Percentiles rank a stretch among this genome's conserved stretches.
phyloP scores from a whole-genome alignment of 768 basidiomycete species.

The Leccinum subtestaceum region DNA sequence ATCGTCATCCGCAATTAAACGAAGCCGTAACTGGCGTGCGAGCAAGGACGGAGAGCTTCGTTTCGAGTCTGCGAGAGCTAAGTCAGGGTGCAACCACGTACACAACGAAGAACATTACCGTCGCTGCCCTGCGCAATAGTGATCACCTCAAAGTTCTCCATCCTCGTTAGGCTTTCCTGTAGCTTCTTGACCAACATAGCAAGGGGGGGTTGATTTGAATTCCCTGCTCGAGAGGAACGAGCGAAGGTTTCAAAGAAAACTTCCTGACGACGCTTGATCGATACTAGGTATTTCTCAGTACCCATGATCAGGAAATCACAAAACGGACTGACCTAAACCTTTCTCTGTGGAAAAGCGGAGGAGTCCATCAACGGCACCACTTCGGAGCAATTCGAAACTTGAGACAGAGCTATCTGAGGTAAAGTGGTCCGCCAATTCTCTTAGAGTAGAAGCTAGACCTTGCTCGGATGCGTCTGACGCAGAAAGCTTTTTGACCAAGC shows the following conservation, averaged over 20 bases:
- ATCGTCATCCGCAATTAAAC: conserved; percentile 85
- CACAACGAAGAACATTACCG: conserved; percentile 42
- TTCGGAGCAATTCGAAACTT: conserved; percentile 93
- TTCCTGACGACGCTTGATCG: conserved; percentile 63
- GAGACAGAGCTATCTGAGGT: conserved; percentile 78
- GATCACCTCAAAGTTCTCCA: conserved; percentile 94
- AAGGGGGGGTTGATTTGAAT: conserved; percentile 55
- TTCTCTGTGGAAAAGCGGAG: conserved; percentile 79
- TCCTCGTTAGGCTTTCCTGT: conserved; percentile 91
- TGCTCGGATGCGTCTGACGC: conserved; percentile 56
- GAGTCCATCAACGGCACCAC: conserved; percentile 86
- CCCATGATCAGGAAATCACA: neutral
- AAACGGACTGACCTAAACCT: conserved; percentile 26
- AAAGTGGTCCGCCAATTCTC: conserved; percentile 80
- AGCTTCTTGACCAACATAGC: conserved; percentile 88
- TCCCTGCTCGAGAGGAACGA: conserved; percentile 45
- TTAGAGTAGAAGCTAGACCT: conserved; percentile 57
- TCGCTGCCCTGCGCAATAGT: conserved; percentile 82
- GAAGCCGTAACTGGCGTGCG: conserved; percentile 88
- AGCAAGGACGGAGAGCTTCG: conserved; percentile 87
- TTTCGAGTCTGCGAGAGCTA: conserved; percentile 63
- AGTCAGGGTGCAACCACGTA: conserved; percentile 5
- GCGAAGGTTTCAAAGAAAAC: conserved; percentile 79
- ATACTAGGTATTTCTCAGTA: conserved; percentile 44
- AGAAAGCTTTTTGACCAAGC: conserved; percentile 64